Evolutionary conservation across 257 asterid species (phyloP).

Genomic region (Solanum lignicaule): DNA sequence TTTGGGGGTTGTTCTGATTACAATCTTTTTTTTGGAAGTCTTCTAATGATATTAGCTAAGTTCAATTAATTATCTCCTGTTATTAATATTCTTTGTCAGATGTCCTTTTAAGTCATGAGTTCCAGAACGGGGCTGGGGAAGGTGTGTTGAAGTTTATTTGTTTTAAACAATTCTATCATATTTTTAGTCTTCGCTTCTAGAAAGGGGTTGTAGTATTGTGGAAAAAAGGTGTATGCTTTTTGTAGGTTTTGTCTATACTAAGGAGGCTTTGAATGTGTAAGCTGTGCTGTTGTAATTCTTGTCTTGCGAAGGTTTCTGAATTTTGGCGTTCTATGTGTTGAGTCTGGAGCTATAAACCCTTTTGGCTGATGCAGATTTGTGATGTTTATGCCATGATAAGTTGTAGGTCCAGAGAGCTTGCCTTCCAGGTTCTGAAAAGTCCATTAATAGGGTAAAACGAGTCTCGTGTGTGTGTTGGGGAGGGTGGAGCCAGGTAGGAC

Average conservation of each 20-base stretch:
- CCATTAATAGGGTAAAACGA: neutral
- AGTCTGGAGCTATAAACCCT: neutral
- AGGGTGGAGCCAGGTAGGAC: neutral
- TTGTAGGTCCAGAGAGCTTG: neutral
- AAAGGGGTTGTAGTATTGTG: neutral
- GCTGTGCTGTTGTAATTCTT: neutral
- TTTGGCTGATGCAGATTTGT: neutral
- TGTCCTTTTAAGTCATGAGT: neutral
- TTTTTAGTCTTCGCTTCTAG: neutral
- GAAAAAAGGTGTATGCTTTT: neutral
- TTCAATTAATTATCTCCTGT: neutral
- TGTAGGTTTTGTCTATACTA: neutral
- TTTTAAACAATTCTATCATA: neutral
- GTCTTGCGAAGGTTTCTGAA: neutral
- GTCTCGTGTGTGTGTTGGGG: neutral
- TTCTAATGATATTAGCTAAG: neutral
- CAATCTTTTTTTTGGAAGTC: neutral
- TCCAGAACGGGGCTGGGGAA: neutral
- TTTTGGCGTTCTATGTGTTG: neutral
- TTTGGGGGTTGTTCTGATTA: neutral
- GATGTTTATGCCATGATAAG: neutral
- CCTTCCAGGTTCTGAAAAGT: neutral
- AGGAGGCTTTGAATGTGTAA: neutral
- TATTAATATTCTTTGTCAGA: neutral
- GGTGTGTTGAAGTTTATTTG: neutral